Conservation (phyloP, 257 asterid genomes). For the Solanum boliviense region DNA sequence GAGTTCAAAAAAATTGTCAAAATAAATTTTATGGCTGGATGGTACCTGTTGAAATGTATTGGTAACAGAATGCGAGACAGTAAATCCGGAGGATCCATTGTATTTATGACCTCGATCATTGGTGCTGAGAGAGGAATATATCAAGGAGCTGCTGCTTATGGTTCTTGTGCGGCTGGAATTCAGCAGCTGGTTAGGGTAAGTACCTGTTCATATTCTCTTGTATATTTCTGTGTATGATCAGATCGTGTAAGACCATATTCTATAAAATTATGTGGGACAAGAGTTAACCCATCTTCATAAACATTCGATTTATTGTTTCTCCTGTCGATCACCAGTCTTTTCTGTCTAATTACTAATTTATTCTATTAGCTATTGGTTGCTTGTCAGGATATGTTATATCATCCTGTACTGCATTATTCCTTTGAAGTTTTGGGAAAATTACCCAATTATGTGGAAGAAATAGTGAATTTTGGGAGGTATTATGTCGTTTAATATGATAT, state of each 20-base stretch:
- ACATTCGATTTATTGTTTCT: background rate
- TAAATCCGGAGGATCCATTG: slow-evolving; percentile 76
- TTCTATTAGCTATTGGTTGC: background rate
- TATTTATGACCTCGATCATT: slow-evolving; percentile 55
- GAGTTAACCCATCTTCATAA: background rate
- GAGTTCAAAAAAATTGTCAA: slow-evolving; percentile 72
- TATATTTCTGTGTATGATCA: background rate
- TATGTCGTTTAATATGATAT: background rate
- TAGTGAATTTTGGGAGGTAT: background rate
- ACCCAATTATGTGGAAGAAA: background rate
- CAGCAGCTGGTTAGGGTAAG: slow-evolving; percentile 89
- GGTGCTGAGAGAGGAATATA: slow-evolving; percentile 92
- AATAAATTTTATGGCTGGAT: slow-evolving; percentile 62
- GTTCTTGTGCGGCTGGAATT: slow-evolving; percentile 83
- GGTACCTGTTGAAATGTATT: slow-evolving; percentile 80
- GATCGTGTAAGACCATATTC: background rate
- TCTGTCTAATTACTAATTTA: background rate
- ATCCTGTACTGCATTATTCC: background rate
- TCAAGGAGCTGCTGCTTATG: slow-evolving; percentile 94
- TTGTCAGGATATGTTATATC: background rate
- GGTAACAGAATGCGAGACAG: slow-evolving; percentile 66
- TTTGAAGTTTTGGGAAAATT: background rate
- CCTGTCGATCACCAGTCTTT: background rate
- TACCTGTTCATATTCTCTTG: background rate
- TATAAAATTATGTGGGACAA: background rate